A percentile compares a stretch with the other conserved stretches of the same genome.
Conservation (phyloP, 1,284 basidiomycete species). For the Cryptococcus sp. region DNA sequence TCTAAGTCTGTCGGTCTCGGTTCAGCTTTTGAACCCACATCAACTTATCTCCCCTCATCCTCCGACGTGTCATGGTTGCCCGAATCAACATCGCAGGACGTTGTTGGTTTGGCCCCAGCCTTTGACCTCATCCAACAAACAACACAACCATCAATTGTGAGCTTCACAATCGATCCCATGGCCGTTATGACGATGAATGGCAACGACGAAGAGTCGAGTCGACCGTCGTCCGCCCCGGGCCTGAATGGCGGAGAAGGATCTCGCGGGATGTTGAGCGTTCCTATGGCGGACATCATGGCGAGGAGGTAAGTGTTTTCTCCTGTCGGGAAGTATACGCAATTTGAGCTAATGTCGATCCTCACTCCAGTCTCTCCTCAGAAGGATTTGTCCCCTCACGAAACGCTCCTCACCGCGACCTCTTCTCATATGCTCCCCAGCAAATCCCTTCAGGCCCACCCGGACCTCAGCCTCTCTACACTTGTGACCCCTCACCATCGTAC, state of each 20-base stretch:
- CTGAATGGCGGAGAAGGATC: slow-evolving; percentile 25
- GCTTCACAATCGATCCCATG: slow-evolving; percentile 31
- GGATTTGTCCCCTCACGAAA: slow-evolving; percentile 24
- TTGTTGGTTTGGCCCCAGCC: slow-evolving; percentile 13
- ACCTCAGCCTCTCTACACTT: slow-evolving; percentile 33
- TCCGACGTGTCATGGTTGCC: slow-evolving; percentile 14
- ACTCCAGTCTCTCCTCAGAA: slow-evolving; percentile 28
- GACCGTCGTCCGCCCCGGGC: slow-evolving; percentile 36
- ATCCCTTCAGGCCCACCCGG: slow-evolving; percentile 24
- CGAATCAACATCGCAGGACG: slow-evolving; percentile 27
- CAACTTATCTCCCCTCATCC: neutral
- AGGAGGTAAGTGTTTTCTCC: slow-evolving; percentile 32
- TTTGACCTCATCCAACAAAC: slow-evolving; percentile 17
- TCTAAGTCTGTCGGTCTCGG: neutral
- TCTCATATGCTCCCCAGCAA: slow-evolving; percentile 37
- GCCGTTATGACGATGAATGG: slow-evolving; percentile 24
- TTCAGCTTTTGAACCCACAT: neutral
- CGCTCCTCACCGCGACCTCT: slow-evolving; percentile 35
- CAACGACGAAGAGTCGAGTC: slow-evolving; percentile 41
- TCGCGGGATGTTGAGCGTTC: slow-evolving; percentile 34
- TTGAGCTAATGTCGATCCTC: neutral
- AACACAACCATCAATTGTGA: slow-evolving; percentile 1
- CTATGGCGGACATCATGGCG: slow-evolving; percentile 29
- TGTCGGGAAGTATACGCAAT: neutral
- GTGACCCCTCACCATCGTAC: slow-evolving; percentile 28